Conservation (phyloP, 2,329 filamentous ascomycete species). For the Ascomycota sp. region DNA sequence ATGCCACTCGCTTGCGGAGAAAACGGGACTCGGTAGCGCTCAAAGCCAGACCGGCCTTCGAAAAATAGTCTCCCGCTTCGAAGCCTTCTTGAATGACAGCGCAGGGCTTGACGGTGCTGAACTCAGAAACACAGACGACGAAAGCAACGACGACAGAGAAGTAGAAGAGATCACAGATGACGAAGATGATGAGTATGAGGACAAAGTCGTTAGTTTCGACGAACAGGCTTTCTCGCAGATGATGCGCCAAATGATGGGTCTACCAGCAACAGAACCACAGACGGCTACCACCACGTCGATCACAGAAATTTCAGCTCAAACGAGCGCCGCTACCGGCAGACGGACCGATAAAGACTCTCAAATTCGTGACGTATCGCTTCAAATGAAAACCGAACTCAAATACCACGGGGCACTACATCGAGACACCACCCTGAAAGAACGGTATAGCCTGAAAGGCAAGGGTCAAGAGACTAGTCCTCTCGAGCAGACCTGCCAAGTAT, state of each 20-base stretch:
- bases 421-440: conserved; percentile 16
- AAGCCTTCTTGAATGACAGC: conserved; percentile 69
- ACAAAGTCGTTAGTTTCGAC: conserved; percentile 60
- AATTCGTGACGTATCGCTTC: conserved; percentile 42
- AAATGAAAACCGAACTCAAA: conserved; percentile 51
- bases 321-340: too few species aligned
- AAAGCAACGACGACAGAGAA: conserved; percentile 28
- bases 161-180: conserved; percentile 29
- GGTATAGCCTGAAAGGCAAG: conserved; percentile 2
- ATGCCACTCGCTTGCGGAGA: conserved; percentile 7
- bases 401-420: conserved; percentile 15
- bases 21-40: conserved; percentile 40
- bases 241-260: conserved; percentile 85
- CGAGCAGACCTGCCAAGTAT: neutral
- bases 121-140: conserved; percentile 51
- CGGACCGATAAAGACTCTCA: conserved; percentile 33
- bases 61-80: conserved; percentile 87
- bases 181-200: conserved; percentile 42
- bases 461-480: conserved; percentile 4
- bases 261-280: conserved; percentile 14
- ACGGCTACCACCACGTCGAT: neutral
- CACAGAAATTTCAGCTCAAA: neutral
- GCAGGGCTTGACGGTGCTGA: conserved; percentile 66
- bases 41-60: conserved; percentile 55
- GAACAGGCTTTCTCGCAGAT: conserved; percentile 69